A percentile compares a stretch with the other conserved stretches of the same genome.
Evolutionary conservation across 129 eudicot species (phyloP).

Genomic region (Helianthus tuberosus): DNA sequence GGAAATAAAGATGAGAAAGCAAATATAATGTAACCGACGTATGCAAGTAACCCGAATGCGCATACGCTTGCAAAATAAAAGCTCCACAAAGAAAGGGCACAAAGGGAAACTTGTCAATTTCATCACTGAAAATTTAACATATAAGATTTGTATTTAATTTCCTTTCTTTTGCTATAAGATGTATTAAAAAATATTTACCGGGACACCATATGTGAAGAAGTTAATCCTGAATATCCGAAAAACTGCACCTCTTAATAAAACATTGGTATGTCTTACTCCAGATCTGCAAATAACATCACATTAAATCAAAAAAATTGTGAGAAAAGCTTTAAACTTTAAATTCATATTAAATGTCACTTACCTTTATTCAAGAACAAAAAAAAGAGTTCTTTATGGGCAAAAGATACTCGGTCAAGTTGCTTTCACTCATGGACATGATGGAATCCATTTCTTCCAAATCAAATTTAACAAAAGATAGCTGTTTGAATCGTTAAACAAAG

Average conservation of each 20-base stretch:
- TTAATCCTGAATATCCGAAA: constrained; percentile 57
- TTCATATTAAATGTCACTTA: constrained; percentile 24
- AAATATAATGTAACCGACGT: constrained; percentile 65
- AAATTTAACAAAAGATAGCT: constrained; percentile 57
- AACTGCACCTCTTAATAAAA: constrained; percentile 45
- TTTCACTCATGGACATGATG: constrained; percentile 48
- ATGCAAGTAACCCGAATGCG: constrained; percentile 75
- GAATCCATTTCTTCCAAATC: constrained; percentile 59
- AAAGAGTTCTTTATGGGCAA: constrained; percentile 50
- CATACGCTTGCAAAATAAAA: constrained; percentile 75
- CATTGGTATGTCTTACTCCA: constrained; percentile 56
- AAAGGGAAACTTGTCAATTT: constrained; percentile 59
- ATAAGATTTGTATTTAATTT: constrained; percentile 4
- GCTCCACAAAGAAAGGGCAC: constrained; percentile 81
- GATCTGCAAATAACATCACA: constrained; percentile 43
- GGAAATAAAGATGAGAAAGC: constrained; percentile 66
- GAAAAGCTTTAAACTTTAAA: background rate
- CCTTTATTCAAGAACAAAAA: constrained; percentile 52
- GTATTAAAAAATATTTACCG: constrained; percentile 35
- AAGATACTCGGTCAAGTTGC: constrained; percentile 54
- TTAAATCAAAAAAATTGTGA: background rate
- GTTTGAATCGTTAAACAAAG: too few relatives aligned
- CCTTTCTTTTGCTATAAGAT: constrained; percentile 7
- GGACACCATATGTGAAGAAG: constrained; percentile 61
- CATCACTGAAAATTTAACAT: constrained; percentile 36